phyloP scores from a whole-genome alignment of 2,329 filamentous ascomycete genomes.

The Stagonosporopsis vannaccii region DNA sequence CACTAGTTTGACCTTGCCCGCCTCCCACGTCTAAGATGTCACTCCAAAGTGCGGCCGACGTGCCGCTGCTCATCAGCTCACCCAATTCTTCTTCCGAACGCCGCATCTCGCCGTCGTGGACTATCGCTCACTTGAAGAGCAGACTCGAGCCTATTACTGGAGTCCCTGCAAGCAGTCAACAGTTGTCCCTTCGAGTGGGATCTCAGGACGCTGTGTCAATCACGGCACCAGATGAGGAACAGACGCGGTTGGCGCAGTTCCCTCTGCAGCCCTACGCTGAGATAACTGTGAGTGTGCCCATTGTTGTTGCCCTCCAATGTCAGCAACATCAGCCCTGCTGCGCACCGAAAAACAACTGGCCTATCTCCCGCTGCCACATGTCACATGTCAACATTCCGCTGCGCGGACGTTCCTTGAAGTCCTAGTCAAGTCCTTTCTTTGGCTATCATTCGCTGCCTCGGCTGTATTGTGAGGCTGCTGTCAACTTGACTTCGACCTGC shows the following conservation, averaged over 20 bases:
- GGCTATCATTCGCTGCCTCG: conserved; percentile 25
- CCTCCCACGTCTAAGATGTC: conserved; percentile 34
- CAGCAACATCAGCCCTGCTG: conserved; percentile 25
- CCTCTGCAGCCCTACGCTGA: conserved; percentile 77
- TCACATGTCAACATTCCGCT: conserved; percentile 21
- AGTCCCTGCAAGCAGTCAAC: conserved; percentile 81
- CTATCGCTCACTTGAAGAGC: conserved; percentile 79
- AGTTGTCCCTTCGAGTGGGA: conserved; percentile 73
- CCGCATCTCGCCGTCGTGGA: conserved; percentile 91
- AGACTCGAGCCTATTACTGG: conserved; percentile 95
- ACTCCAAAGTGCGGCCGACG: conserved; percentile 67
- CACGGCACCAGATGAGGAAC: conserved; percentile 76
- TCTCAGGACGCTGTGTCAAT: conserved; percentile 70
- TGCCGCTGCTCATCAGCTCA: conserved; percentile 77
- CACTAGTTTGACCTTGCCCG: conserved; percentile 19
- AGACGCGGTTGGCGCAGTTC: conserved; percentile 68
- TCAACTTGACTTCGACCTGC: conserved; percentile 10
- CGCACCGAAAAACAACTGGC: conserved; percentile 18
- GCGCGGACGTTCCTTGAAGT: neutral
- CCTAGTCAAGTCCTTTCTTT: conserved; percentile 5
- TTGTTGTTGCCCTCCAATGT: conserved; percentile 10
- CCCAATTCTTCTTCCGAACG: conserved; percentile 84
- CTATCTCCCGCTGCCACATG: conserved; percentile 44
- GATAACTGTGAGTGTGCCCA: conserved; percentile 71
- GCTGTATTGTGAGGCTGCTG: conserved; percentile 28